These are phyloP conservation scores for Rhizopogon hawkerae DNA, from an alignment of 1,284 basidiomycete species.

Conservation along the genomic window DNA sequence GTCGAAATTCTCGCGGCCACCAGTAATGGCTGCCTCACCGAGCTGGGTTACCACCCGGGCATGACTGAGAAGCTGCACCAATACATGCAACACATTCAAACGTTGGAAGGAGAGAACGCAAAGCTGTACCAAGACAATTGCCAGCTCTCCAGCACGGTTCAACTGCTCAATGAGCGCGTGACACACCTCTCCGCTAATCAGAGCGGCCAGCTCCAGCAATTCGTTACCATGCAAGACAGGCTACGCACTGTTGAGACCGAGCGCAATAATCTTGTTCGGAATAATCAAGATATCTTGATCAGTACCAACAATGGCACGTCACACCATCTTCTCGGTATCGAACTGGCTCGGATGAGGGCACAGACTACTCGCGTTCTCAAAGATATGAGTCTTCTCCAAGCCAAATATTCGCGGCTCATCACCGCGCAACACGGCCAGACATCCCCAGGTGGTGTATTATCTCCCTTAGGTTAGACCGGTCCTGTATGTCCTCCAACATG, in stretches of 20 bases:
- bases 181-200: conserved; percentile 14
- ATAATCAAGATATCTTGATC: conserved; percentile 22
- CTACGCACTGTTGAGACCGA: conserved; percentile 16
- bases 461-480: not conserved
- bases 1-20: conserved; percentile 35
- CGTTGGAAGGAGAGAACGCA: conserved; percentile 33
- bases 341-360: conserved; percentile 16
- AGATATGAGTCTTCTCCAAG: conserved; percentile 17
- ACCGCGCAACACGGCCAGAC: not conserved
- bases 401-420: conserved; percentile 20
- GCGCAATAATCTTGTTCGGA: conserved; percentile 10
- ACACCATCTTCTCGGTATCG: conserved; percentile 14
- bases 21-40: conserved; percentile 38
- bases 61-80: conserved; percentile 30
- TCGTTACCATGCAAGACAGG: conserved; percentile 22
- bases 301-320: conserved; percentile 10
- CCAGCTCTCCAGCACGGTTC: conserved; percentile 26
- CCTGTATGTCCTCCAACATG: not conserved
- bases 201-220: conserved; percentile 13
- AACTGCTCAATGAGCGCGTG: conserved; percentile 25
- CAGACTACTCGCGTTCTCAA: conserved; percentile 16
- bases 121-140: conserved; percentile 48
- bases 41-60: conserved; percentile 39
- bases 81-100: conserved; percentile 25
- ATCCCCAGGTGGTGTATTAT: not conserved